phyloP scores from a whole-genome alignment of 768 basidiomycete species.

The Mycena filopes region DNA sequence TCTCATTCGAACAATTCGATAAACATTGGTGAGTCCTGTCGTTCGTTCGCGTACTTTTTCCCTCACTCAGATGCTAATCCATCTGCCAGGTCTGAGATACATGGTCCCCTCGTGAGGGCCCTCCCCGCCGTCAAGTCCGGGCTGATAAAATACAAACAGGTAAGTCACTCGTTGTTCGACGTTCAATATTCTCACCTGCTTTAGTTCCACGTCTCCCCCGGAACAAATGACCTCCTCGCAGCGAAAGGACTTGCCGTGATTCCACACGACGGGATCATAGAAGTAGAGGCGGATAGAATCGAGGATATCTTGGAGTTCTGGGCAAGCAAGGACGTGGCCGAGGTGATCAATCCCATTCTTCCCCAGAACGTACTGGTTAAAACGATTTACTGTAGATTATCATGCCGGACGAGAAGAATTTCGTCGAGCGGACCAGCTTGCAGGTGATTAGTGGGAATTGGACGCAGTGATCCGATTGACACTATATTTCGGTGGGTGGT shows the following conservation, averaged over 20 bases:
- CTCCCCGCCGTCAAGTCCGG: slow-evolving; percentile 28
- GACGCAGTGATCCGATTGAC: no score
- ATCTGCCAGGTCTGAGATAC: slow-evolving; percentile 11
- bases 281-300: slow-evolving; percentile 17
- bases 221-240: slow-evolving; percentile 17
- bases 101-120: slow-evolving; percentile 16
- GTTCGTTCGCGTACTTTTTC: not conserved
- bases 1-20: slow-evolving; percentile 29
- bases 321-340: slow-evolving; percentile 10
- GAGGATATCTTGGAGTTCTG: slow-evolving; percentile 23
- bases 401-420: slow-evolving; percentile 30
- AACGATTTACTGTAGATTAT: slow-evolving; percentile 1
- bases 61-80: no score
- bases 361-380: no score
- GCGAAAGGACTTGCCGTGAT: slow-evolving; percentile 10
- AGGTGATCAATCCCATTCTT: not conserved
- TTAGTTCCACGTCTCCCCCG: slow-evolving; percentile 26
- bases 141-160: slow-evolving; percentile 26
- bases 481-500: no score
- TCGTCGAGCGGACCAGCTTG: slow-evolving; percentile 25
- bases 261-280: slow-evolving; percentile 21
- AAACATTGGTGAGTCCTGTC: slow-evolving; percentile 14
- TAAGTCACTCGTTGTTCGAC: not conserved
- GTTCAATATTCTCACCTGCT: not conserved
- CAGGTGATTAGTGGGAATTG: slow-evolving; percentile 20